Evolutionary conservation across 306 rosid species (phyloP).

Genomic region (Cicer chorassanicum): DNA sequence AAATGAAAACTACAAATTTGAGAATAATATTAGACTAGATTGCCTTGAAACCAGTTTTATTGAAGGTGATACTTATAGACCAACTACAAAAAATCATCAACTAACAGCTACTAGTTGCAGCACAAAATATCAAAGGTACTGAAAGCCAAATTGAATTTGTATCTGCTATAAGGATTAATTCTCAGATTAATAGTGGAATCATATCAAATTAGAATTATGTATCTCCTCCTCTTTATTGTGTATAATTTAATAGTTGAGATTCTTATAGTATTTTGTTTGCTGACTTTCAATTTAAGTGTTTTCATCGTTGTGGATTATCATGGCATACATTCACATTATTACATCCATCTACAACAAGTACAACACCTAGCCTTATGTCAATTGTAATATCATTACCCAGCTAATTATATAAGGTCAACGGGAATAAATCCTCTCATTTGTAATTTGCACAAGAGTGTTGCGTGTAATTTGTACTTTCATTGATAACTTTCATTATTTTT

Average conservation of each 20-base stretch:
- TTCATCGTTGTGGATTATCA: neutral
- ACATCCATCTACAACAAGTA: slow-evolving; percentile 4
- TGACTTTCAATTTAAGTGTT: neutral
- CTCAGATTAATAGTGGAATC: slow-evolving; percentile 5
- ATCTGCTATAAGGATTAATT: neutral
- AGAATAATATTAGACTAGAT: neutral
- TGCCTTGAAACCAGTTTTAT: neutral
- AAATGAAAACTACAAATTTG: neutral
- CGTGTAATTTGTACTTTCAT: no score
- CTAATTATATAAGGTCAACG: neutral
- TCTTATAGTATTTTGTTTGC: neutral
- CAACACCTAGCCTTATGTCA: neutral
- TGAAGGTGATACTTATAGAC: neutral
- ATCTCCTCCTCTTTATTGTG: neutral
- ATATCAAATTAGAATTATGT: neutral
- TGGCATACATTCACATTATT: neutral
- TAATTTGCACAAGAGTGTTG: no score
- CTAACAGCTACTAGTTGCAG: neutral
- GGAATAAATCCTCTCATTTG: no score
- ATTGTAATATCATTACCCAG: slow-evolving; percentile 7
- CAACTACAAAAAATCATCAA: neutral
- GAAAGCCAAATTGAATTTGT: neutral
- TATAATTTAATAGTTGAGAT: neutral
- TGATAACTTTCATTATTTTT: no score
- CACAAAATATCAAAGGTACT: neutral